Percentiles rank a stretch among this genome's conserved stretches.
Conservation (phyloP, 768 basidiomycete species). For the Kwoniella dendrophila region DNA sequence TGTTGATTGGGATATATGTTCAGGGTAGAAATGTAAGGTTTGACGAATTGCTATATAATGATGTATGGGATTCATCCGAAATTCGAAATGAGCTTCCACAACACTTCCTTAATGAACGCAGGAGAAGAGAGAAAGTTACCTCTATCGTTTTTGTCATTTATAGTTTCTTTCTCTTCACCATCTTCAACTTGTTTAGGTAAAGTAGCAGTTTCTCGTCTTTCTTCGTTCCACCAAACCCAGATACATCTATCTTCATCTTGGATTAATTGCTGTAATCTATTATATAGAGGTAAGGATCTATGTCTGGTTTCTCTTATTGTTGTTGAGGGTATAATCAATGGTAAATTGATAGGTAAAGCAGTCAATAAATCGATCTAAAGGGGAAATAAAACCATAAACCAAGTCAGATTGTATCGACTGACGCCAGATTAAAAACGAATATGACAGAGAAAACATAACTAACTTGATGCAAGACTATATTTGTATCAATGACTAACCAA, state of each 20-base stretch:
- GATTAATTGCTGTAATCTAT: constrained; percentile 80
- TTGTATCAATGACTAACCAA: constrained; percentile 89
- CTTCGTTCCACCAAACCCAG: constrained; percentile 64
- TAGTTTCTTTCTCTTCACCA: constrained; percentile 61
- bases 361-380: constrained; percentile 90
- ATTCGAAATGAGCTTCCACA: not conserved
- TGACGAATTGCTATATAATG: constrained; percentile 73
- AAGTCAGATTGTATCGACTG: no score
- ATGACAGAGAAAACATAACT: constrained; percentile 20
- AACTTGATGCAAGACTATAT: constrained; percentile 88
- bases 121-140: constrained; percentile 60
- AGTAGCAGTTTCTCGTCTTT: constrained; percentile 57
- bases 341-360: constrained; percentile 70
- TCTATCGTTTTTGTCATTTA: constrained; percentile 94
- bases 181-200: constrained; percentile 63
- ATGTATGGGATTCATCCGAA: no score
- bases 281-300: constrained; percentile 86
- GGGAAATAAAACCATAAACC: no score
- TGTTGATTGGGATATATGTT: constrained; percentile 61
- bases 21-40: constrained; percentile 81
- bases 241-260: constrained; percentile 66
- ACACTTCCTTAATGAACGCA: no score
- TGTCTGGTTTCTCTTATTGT: constrained; percentile 96
- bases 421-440: no score
- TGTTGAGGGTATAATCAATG: constrained; percentile 89